These are phyloP conservation scores for Aciculosporium take DNA, from an alignment of 2,329 filamentous ascomycete genomes.

Conservation along the genomic window DNA sequence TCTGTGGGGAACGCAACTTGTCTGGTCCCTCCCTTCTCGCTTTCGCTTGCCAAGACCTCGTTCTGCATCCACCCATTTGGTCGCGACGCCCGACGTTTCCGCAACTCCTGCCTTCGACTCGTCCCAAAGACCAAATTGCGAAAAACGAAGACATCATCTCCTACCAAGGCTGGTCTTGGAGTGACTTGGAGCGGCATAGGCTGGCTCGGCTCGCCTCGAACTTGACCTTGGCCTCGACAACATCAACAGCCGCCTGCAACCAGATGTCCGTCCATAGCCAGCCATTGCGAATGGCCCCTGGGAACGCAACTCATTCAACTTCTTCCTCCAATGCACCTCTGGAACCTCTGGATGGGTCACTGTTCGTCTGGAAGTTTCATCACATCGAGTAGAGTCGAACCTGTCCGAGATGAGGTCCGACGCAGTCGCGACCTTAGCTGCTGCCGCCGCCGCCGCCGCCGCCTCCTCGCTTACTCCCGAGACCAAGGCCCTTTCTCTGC, in stretches of 20 bases:
- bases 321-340: slow-evolving; percentile 3
- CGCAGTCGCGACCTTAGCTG: slow-evolving; percentile 3
- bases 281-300: not conserved
- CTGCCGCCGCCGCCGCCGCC: slow-evolving; percentile 3
- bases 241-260: not conserved
- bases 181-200: not conserved
- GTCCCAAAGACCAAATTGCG: not conserved
- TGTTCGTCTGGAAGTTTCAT: slow-evolving; percentile 1
- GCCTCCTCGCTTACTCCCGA: slow-evolving; percentile 2
- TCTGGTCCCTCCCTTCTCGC: not conserved
- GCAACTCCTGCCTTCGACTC: not conserved
- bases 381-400: not conserved
- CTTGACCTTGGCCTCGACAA: not conserved
- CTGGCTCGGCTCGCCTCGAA: not conserved
- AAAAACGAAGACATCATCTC: not conserved
- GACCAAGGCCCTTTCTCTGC: not conserved
- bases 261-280: not conserved
- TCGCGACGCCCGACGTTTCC: not conserved
- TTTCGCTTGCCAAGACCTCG: not conserved
- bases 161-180: not conserved
- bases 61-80: not conserved
- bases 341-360: not conserved
- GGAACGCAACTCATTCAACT: not conserved
- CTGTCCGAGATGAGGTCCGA: slow-evolving; percentile 5
- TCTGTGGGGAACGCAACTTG: too few relatives aligned